Evolutionary conservation across 257 asterid species (phyloP), one percentile per base, ranked within the genome.

Genomic region (Salvia hispanica): DNA sequence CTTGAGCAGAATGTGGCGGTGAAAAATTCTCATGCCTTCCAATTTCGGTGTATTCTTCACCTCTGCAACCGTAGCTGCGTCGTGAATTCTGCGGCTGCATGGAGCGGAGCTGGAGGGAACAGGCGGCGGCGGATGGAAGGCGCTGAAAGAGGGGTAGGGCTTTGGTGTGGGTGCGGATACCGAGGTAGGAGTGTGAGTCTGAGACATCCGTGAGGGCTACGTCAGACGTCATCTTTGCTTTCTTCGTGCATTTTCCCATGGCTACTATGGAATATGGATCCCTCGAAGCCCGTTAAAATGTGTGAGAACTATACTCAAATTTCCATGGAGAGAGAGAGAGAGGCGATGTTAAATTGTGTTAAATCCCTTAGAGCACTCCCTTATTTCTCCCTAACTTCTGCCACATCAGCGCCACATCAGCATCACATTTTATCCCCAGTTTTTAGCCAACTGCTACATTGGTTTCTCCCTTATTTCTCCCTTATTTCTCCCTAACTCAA

Each of bases 161-260:
- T 81, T 83, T 86, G 58, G 96, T 85, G 55, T 92, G 87, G 6
- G 95, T 88, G 11, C 86, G 91, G 2, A 86, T 96, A 15, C 96
- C 97, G 47, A 84, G 82, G 42, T 78, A 63, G 13, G 85, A 71
- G 56, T 83, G 87, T 0, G 88, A 71, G 56, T 83, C 85, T 0
- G 88, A 73, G 53, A 70, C 79, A 8, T 90, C 95, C 82, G 69
- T 81, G 8, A 84, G 77, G 12, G 85, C 84, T 2, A 87, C 86
- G 65, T 82, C 89, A 6, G 66, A 77, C 0, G 84, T 61, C 50
- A 78, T 52, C 64, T 81, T 82, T 10, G 84, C 72, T 66, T 88
- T 88, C 73, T 82, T 80, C 73, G 84, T 80, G 79, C 78, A 82
- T 62, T 82, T 85, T 2, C 91, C 88, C 95, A 81, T 85, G 10